A percentile compares a stretch with the other conserved stretches of the same genome.
phyloP scores from a whole-genome alignment of 2,329 filamentous ascomycete genomes.

The Xylariomycetidae sp. region DNA sequence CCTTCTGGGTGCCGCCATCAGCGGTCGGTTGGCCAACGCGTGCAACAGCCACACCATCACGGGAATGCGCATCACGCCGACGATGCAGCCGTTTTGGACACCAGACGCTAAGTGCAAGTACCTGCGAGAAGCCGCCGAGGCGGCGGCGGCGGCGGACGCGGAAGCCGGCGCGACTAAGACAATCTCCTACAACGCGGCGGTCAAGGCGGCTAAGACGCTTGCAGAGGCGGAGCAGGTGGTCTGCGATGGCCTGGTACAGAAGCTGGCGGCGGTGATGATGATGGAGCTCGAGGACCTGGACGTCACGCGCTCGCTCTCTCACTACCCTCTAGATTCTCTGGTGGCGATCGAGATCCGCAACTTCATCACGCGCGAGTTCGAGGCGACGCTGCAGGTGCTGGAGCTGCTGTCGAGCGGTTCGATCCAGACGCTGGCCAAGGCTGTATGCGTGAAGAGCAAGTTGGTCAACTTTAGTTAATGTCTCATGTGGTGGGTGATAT shows the following conservation, averaged over 20 bases:
- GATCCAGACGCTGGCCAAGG: constrained; percentile 43
- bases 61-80: constrained; percentile 45
- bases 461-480: constrained; percentile 24
- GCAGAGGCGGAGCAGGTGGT: constrained; percentile 42
- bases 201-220: constrained; percentile 37
- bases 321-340: constrained; percentile 43
- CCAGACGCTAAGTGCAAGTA: constrained; percentile 50
- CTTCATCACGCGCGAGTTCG: constrained; percentile 45
- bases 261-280: constrained; percentile 45
- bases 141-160: constrained; percentile 30
- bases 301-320: constrained; percentile 34
- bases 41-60: constrained; percentile 51
- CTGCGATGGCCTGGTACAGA: constrained; percentile 40
- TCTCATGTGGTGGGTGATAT: too few species aligned
- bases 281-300: constrained; percentile 46
- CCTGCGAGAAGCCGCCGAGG: constrained; percentile 37
- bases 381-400: constrained; percentile 49
- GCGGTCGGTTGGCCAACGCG: constrained; percentile 33
- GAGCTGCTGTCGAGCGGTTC: constrained; percentile 50
- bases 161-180: constrained; percentile 17
- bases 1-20: constrained; percentile 47
- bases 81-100: constrained; percentile 47
- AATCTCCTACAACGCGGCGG: constrained; percentile 39
- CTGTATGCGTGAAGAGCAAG: constrained; percentile 43
- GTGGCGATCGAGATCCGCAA: constrained; percentile 47